Base-by-base conservation (phyloP, 768 basidiomycete genomes). In the Suillus discolor region DNA sequence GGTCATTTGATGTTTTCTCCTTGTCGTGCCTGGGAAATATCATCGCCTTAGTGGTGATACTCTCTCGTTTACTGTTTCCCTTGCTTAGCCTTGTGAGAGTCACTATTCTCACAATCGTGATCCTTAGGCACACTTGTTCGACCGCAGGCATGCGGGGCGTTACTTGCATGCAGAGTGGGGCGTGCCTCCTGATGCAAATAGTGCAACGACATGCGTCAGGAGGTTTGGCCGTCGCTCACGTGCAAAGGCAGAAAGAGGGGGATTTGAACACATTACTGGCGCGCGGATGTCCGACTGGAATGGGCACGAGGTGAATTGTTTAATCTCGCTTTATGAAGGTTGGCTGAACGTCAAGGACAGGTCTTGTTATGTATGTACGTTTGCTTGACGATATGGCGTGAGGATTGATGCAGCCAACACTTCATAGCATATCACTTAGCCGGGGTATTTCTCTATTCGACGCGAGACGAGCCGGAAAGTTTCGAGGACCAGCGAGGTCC, bases 191-290 rank as follows among this genome's bases (percentile, higher is more conserved):
- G 73, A 69, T 42, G 68, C 79, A 4, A 79, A 80, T 28, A 84
- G 84, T 54, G 72, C 89, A 57, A 91, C 91, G 2, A 90, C 89
- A 13, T 96, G 94, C 73, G 92, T 96, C 23, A 84, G 94, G 63
- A 86, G 88, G 38, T 93, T 96, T 74, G 93, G 91, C 13, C 80
- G 90, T 62, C 70, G 73, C 67, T 68, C 74, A 9, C 72, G 79
- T 4, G 77, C 75, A 3, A 70, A 68, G 42, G 77, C 76, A 49
- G 80, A 82, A 63, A 71, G 66, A 12, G 76, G 67, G 64, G 79
- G 80, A 49, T 70, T 73, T 23, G 87, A 88, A n/a, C 89, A 93
- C 72, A 86, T 93, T 57, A 93, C 91, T 39, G 92, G 92, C 23
- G 85, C 85, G n/a, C 82, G 88, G 49, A 89, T 93, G 82, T 88